Conservation (phyloP, 352 stramenopile genomes). For the Phytopythium helicoides region DNA sequence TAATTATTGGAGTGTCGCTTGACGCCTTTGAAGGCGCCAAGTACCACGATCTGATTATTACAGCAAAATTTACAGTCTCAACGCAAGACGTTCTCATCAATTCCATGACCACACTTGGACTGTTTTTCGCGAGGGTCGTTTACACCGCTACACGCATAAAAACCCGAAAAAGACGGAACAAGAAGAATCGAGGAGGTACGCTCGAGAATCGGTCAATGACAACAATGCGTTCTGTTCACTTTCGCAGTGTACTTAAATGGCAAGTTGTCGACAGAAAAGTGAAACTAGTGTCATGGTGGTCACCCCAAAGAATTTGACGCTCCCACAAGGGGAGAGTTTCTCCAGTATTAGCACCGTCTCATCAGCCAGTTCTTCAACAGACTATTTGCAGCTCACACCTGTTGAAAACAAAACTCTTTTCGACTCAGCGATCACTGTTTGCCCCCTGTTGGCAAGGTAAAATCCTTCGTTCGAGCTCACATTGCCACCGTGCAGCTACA, state of each 20-base stretch:
- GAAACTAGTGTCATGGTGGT: background rate
- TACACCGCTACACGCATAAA: background rate
- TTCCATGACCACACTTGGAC: constrained; percentile 1
- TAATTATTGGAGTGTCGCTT: background rate
- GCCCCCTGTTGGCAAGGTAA: background rate
- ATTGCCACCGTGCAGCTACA: background rate
- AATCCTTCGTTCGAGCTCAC: background rate
- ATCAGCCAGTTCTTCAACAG: background rate
- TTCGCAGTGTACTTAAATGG: background rate
- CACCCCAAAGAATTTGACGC: background rate
- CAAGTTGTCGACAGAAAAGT: background rate
- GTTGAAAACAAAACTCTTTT: background rate
- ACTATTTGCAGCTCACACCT: background rate
- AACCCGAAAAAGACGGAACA: background rate
- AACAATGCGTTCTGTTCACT: background rate
- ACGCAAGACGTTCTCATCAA: background rate
- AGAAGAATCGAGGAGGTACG: background rate
- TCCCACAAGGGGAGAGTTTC: background rate
- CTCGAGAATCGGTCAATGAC: background rate
- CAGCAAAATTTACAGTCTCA: background rate
- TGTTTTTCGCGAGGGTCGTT: background rate
- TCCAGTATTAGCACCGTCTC: constrained; percentile 1
- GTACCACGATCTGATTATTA: background rate
- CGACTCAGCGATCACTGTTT: background rate
- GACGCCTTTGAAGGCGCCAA: background rate